Evolutionary conservation across 805 yeast genomes (phyloP).

Genomic region (Candida nanaspora): DNA sequence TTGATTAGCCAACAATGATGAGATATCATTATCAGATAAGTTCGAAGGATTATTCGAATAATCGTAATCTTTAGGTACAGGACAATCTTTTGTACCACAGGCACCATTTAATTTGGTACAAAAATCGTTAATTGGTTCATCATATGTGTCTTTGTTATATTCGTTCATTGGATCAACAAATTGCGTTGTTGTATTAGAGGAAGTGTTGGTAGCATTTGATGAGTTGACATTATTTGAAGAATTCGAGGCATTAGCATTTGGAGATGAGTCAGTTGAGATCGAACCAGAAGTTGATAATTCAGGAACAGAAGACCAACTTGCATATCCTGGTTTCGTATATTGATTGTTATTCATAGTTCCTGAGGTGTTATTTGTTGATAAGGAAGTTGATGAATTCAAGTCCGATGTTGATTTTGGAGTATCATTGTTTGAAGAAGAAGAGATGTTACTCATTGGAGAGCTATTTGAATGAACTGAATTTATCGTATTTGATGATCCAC

Average conservation of each 20-base stretch:
- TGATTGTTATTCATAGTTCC: too few relatives aligned
- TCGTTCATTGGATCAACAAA: not conserved
- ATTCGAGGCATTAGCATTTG: not conserved
- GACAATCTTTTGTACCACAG: slow-evolving; percentile 71
- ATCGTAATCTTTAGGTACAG: slow-evolving; percentile 42
- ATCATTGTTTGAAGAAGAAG: not conserved
- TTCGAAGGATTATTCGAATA: not conserved
- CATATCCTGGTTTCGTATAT: too few relatives aligned
- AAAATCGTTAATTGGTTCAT: slow-evolving; percentile 67
- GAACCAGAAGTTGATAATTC: slow-evolving; percentile 1
- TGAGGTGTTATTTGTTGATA: not conserved
- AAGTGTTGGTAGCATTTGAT: too few relatives aligned
- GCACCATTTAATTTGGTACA: slow-evolving; percentile 73
- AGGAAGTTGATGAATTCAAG: not conserved
- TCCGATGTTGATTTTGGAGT: not conserved
- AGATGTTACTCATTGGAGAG: not conserved
- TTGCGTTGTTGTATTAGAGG: too few relatives aligned
- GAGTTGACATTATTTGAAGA: not conserved
- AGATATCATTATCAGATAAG: not conserved
- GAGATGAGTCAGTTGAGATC: not conserved
- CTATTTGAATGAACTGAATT: not conserved
- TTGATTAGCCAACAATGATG: not conserved
- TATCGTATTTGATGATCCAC: slow-evolving; percentile 3
- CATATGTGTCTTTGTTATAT: slow-evolving; percentile 35
- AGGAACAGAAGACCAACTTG: slow-evolving; percentile 1